phyloP scores from a whole-genome alignment of 2,329 filamentous ascomycete species.

The Xylariaceae sp. region DNA sequence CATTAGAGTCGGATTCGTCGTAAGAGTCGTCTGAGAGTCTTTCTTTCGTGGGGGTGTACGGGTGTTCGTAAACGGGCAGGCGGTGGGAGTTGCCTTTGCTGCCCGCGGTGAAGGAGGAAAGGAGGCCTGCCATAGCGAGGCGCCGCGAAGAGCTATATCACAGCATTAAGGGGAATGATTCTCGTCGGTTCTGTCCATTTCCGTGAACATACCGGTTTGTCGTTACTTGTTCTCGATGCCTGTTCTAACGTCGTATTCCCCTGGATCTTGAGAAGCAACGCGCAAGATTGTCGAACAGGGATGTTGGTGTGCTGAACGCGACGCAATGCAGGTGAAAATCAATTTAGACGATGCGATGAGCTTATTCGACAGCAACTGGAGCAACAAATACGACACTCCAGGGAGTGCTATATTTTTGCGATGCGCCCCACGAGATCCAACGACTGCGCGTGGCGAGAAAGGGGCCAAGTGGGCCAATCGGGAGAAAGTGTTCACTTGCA shows the following conservation, averaged over 20 bases:
- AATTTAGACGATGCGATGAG: neutral
- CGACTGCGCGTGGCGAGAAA: no score
- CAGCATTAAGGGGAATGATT: neutral
- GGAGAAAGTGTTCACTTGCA: no score
- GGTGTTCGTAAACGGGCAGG: slow-evolving; percentile 52
- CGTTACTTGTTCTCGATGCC: slow-evolving; percentile 1
- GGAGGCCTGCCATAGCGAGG: slow-evolving; percentile 45
- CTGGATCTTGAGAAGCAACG: neutral
- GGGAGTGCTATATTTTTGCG: no score
- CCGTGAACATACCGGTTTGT: slow-evolving; percentile 6
- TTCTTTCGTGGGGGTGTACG: slow-evolving; percentile 45
- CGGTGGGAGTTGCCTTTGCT: slow-evolving; percentile 37
- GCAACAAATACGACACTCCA: neutral
- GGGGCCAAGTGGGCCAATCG: no score
- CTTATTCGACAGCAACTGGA: neutral
- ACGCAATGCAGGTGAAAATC: neutral
- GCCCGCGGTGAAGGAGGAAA: slow-evolving; percentile 46
- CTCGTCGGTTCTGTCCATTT: neutral
- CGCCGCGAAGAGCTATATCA: slow-evolving; percentile 9
- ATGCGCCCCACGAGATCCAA: no score
- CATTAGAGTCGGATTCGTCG: slow-evolving; percentile 40
- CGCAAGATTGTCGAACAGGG: slow-evolving; percentile 1
- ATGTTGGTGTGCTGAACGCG: slow-evolving; percentile 1
- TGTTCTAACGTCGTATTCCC: neutral
- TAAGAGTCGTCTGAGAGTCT: slow-evolving; percentile 51